Conservation (phyloP, 768 basidiomycete species). For the Rubroboletus satanas region DNA sequence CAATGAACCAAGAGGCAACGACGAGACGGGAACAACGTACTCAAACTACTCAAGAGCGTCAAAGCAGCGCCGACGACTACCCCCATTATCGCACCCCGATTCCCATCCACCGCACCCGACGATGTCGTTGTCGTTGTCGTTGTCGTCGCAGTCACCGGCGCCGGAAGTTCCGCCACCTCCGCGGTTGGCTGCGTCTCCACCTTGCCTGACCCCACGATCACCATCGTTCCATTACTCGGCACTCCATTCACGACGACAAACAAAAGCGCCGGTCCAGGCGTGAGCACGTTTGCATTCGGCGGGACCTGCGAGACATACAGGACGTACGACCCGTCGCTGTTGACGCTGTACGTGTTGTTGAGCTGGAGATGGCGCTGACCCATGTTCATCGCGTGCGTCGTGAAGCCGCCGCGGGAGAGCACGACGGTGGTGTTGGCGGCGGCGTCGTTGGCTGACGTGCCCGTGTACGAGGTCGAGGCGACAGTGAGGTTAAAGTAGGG, state of each 20-base stretch:
- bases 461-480: slow-evolving; percentile 60
- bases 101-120: not conserved
- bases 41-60: not conserved
- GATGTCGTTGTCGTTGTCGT: not conserved
- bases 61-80: not conserved
- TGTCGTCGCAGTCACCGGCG: slow-evolving; percentile 23
- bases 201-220: slow-evolving; percentile 76
- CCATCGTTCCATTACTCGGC: slow-evolving; percentile 71
- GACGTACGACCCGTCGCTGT: slow-evolving; percentile 69
- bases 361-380: slow-evolving; percentile 79
- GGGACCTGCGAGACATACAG: slow-evolving; percentile 81
- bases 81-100: not conserved
- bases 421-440: slow-evolving; percentile 73
- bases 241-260: slow-evolving; percentile 84
- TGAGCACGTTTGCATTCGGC: slow-evolving; percentile 80
- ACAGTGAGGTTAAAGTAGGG: slow-evolving; percentile 71
- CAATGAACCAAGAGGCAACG: not conserved
- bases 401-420: slow-evolving; percentile 80
- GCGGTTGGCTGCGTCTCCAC: slow-evolving; percentile 66
- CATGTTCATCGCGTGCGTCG: slow-evolving; percentile 87
- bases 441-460: slow-evolving; percentile 57
- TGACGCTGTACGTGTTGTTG: slow-evolving; percentile 80
- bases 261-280: slow-evolving; percentile 83
- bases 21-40: not conserved
- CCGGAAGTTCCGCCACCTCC: slow-evolving; percentile 39